Percentiles rank a stretch among this genome's conserved stretches.
Evolutionary conservation across 495 filamentous ascomycete species (phyloP).

Genomic region (Neurospora terricola): DNA sequence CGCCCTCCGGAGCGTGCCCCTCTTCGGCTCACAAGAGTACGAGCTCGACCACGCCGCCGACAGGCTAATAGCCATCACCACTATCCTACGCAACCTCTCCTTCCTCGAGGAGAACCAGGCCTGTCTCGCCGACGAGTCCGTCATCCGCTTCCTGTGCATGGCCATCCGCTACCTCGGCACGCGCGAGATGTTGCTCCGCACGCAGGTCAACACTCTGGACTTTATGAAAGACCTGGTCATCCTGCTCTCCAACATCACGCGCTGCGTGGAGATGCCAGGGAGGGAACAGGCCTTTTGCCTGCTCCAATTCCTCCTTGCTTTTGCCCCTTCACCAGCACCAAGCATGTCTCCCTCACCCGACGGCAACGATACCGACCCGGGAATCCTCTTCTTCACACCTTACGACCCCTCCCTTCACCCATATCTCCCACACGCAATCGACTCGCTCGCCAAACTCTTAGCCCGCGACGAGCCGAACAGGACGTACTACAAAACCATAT

Average conservation of each 20-base stretch:
- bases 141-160: constrained; percentile 70
- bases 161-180: constrained; percentile 84
- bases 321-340: constrained; percentile 65
- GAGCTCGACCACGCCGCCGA: constrained; percentile 81
- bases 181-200: constrained; percentile 74
- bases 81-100: constrained; percentile 86
- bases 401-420: constrained; percentile 75
- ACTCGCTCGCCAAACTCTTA: constrained; percentile 83
- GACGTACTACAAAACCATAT: constrained; percentile 68
- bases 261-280: constrained; percentile 69
- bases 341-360: constrained; percentile 17
- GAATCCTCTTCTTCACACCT: constrained; percentile 56
- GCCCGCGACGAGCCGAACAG: constrained; percentile 91
- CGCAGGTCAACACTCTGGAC: constrained; percentile 72
- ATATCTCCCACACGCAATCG: constrained; percentile 81
- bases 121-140: constrained; percentile 57
- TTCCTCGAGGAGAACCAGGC: constrained; percentile 64
- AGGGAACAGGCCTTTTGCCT: constrained; percentile 82
- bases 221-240: constrained; percentile 94
- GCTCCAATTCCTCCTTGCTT: constrained; percentile 81
- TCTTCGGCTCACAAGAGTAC: constrained; percentile 70
- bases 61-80: constrained; percentile 80
- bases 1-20: constrained; percentile 54
- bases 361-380: constrained; percentile 28
- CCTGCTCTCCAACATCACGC: constrained; percentile 77